phyloP scores from a whole-genome alignment of 345 rosid genomes.

The Eucalyptus albens region DNA sequence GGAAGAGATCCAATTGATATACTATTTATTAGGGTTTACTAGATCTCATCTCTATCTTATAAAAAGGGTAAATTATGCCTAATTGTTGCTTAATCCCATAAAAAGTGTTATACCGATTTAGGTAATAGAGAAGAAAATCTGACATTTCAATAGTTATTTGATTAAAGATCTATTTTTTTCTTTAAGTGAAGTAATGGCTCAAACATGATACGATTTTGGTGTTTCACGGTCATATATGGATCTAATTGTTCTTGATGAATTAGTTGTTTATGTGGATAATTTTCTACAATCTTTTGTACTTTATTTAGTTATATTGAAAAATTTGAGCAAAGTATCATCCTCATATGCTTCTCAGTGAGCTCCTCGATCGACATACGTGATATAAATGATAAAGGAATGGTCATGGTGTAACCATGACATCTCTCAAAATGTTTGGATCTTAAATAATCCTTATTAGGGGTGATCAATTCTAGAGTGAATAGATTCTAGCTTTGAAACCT shows the following conservation, averaged over 20 bases:
- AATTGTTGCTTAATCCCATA: too few species aligned
- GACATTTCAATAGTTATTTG: accelerated
- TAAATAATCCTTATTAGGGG: not conserved
- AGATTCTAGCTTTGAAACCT: too few species aligned
- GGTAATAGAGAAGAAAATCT: too few species aligned
- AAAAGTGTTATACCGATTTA: accelerated
- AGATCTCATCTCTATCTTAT: accelerated
- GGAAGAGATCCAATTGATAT: accelerated
- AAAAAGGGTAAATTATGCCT: too few species aligned
- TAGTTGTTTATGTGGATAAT: too few species aligned
- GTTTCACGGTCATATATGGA: too few species aligned
- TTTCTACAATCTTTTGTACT: not conserved
- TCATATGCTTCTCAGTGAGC: not conserved
- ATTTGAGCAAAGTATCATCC: not conserved
- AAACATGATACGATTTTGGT: accelerated
- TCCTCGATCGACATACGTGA: not conserved
- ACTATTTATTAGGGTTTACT: accelerated
- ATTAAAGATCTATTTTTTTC: too few species aligned
- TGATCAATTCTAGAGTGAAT: too few species aligned
- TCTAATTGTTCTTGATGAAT: too few species aligned
- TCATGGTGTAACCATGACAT: not conserved
- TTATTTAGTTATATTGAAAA: not conserved
- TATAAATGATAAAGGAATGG: not conserved
- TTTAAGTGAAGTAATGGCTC: too few species aligned
- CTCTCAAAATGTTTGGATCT: not conserved